phyloP scores from a whole-genome alignment of 805 yeast species.

The Sugiyamaella chiloensis region DNA sequence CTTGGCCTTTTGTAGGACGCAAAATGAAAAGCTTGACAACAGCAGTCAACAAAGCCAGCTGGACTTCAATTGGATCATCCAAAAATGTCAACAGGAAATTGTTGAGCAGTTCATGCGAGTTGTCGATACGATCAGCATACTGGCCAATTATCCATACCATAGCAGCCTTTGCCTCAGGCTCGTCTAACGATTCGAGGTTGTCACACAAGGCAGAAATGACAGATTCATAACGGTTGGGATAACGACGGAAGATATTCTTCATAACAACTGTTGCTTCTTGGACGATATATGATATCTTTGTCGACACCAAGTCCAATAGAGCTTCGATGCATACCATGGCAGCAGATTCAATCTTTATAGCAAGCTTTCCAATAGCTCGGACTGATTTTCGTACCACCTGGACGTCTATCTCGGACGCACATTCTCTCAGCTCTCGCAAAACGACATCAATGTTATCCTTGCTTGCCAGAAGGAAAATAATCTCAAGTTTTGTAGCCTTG shows the following conservation, averaged over 20 bases:
- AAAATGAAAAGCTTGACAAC: constrained; percentile 64
- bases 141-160: constrained; percentile 84
- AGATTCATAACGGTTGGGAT: constrained; percentile 56
- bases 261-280: constrained; percentile 79
- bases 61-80: constrained; percentile 72
- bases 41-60: constrained; percentile 69
- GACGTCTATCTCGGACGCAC: constrained; percentile 82
- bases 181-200: constrained; percentile 54
- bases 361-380: constrained; percentile 84
- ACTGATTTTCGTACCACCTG: constrained; percentile 86
- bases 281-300: constrained; percentile 67
- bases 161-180: constrained; percentile 75
- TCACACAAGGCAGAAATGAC: constrained; percentile 43
- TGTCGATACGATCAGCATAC: constrained; percentile 48
- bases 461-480: constrained; percentile 74
- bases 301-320: constrained; percentile 55
- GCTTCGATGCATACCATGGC: constrained; percentile 63
- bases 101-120: constrained; percentile 41
- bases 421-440: constrained; percentile 73
- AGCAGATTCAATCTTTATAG: constrained; percentile 65
- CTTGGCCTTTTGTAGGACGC: constrained; percentile 52
- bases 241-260: constrained; percentile 71
- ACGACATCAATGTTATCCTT: constrained; percentile 58
- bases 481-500: constrained; percentile 86
- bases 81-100: constrained; percentile 46